Evolutionary conservation across 345 rosid genomes (phyloP).

Genomic region (Eutrema japonicum): DNA sequence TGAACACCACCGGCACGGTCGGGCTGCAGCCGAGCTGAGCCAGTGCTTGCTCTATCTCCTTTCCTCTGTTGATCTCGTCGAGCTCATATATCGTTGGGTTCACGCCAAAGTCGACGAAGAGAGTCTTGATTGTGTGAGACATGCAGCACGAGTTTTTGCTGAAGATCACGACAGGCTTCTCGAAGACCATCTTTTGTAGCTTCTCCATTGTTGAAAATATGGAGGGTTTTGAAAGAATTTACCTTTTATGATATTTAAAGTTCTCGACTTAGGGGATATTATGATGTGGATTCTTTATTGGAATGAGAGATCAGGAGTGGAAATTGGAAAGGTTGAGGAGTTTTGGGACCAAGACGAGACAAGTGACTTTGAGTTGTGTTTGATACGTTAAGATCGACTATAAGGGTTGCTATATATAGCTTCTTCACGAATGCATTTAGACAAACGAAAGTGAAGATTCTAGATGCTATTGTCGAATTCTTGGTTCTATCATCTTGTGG

Average conservation of each 20-base stretch:
- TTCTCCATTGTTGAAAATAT: conserved; percentile 54
- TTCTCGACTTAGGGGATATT: background rate
- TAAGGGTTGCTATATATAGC: conserved; percentile 27
- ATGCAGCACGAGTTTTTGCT: conserved; percentile 72
- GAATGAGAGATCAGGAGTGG: background rate
- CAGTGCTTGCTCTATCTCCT: conserved; percentile 75
- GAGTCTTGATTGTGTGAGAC: conserved; percentile 70
- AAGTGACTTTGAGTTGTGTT: conserved; percentile 30
- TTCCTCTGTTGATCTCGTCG: conserved; percentile 61
- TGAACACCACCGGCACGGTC: conserved; percentile 68
- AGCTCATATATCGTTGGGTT: conserved; percentile 67
- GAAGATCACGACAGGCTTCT: conserved; percentile 82
- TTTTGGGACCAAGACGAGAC: background rate
- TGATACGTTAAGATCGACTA: conserved; percentile 12
- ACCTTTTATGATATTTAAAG: conserved; percentile 5
- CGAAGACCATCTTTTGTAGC: conserved; percentile 54
- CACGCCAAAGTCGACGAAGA: conserved; percentile 69
- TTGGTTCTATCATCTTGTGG: background rate
- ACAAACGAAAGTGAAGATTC: conserved; percentile 1
- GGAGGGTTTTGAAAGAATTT: conserved; percentile 1
- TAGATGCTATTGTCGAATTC: conserved; percentile 7
- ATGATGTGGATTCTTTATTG: background rate
- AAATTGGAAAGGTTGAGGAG: background rate
- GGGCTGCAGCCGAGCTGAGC: conserved; percentile 65
- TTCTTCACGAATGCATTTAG: conserved; percentile 5